A percentile compares a stretch with the other conserved stretches of the same genome.
phyloP scores from a whole-genome alignment of 139 green algal species.

The Pleodorina starrii region DNA sequence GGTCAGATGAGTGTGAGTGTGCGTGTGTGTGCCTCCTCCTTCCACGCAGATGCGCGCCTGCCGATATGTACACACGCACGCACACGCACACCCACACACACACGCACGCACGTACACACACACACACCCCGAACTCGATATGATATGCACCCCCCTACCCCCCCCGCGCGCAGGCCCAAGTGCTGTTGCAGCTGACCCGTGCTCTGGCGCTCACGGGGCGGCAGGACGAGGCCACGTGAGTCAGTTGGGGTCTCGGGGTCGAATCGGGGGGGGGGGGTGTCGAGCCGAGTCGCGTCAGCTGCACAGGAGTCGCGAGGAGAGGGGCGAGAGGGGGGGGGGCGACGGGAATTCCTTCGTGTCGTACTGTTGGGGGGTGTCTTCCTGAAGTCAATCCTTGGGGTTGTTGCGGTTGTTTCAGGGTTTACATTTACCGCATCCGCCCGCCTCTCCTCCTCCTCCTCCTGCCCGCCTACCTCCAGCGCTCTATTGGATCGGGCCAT shows the following conservation, averaged over 20 bases:
- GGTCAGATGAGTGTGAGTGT: too few species aligned
- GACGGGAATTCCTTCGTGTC: too few species aligned
- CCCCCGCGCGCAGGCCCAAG: neutral
- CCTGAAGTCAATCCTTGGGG: too few species aligned
- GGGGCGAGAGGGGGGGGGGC: neutral
- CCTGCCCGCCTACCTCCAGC: neutral
- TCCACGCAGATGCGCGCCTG: too few species aligned
- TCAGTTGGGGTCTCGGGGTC: neutral
- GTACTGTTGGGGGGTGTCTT: too few species aligned
- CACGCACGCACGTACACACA: neutral
- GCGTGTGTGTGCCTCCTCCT: too few species aligned
- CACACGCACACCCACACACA: neutral
- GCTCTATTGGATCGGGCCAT: slow-evolving; percentile 6
- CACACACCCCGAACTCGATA: neutral
- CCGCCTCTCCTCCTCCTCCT: neutral
- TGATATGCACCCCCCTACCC: neutral
- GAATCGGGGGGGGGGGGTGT: neutral
- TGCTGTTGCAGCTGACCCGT: slow-evolving; percentile 28
- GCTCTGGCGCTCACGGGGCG: slow-evolving; percentile 7
- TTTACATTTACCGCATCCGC: too few species aligned
- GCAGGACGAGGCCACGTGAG: slow-evolving; percentile 6
- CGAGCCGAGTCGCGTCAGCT: too few species aligned
- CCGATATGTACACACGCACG: too few species aligned
- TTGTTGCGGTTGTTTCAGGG: too few species aligned
- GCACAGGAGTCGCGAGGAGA: neutral